phyloP scores from a whole-genome alignment of 306 rosid species.

The Acmispon strigosus region DNA sequence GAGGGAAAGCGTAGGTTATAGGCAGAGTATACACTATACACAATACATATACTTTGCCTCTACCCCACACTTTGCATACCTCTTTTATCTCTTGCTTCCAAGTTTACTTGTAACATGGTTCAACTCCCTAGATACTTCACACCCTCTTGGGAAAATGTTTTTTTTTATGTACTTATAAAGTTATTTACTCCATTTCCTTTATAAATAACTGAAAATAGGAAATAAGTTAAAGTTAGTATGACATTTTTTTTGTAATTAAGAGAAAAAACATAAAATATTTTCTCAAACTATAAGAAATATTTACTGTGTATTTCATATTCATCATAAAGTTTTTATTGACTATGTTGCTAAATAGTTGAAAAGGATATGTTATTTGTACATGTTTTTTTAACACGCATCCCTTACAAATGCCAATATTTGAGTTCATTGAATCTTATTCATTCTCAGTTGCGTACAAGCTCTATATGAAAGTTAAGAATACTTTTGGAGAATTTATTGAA shows the following conservation, averaged over 20 bases:
- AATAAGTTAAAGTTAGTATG: no score
- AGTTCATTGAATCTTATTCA: neutral
- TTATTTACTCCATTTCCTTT: no score
- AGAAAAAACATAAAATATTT: no score
- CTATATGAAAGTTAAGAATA: neutral
- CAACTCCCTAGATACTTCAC: neutral
- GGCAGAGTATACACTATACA: conserved; percentile 22
- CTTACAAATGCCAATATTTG: neutral
- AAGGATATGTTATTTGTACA: neutral
- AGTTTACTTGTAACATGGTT: conserved; percentile 1
- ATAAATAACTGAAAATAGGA: no score
- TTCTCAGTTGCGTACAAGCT: neutral
- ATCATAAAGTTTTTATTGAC: neutral
- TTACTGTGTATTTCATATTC: neutral
- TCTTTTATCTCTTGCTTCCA: conserved; percentile 16
- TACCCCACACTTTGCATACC: conserved; percentile 17
- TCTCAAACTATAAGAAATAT: neutral
- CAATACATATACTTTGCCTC: conserved; percentile 27
- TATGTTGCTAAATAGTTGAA: no score
- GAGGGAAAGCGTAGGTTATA: conserved; percentile 6
- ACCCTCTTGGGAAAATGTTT: no score
- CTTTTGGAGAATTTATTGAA: no score
- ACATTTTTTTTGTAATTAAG: no score
- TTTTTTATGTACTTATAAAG: no score
- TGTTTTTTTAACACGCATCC: neutral